Evolutionary conservation across 495 filamentous ascomycete genomes (phyloP).

Genomic region (Trichocladium uniseriatum): DNA sequence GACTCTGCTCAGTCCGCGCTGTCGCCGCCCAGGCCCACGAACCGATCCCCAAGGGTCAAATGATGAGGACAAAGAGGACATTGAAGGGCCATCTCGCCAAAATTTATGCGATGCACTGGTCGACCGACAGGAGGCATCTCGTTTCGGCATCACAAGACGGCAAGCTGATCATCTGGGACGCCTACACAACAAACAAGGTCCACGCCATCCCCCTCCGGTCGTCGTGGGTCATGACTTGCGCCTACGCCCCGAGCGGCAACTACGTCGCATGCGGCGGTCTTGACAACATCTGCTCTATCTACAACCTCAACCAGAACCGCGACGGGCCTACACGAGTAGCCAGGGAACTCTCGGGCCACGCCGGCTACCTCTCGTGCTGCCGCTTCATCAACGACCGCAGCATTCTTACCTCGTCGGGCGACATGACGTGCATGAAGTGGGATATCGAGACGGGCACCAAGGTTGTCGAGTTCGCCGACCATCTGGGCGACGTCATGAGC

Average conservation of each 20-base stretch:
- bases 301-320: constrained; percentile 88
- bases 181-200: constrained; percentile 98
- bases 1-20: constrained; percentile 60
- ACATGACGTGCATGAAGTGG: constrained; percentile 99
- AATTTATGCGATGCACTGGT: constrained; percentile 99
- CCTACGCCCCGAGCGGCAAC: constrained; percentile 96
- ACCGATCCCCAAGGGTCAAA: constrained; percentile 71
- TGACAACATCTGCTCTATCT: constrained; percentile 99
- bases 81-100: constrained; percentile 97
- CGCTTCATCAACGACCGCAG: constrained; percentile 98
- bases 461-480: constrained; percentile 96
- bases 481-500: constrained; percentile 98
- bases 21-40: constrained; percentile 86
- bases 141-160: constrained; percentile 98
- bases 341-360: constrained; percentile 92
- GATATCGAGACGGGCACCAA: constrained; percentile 96
- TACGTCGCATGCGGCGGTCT: constrained; percentile 97
- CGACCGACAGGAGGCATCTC: constrained; percentile 93
- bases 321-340: constrained; percentile 95
- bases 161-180: constrained; percentile 99
- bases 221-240: constrained; percentile 99
- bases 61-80: constrained; percentile 91
- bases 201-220: constrained; percentile 97
- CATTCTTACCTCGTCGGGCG: constrained; percentile 94
- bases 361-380: constrained; percentile 96